These are phyloP conservation scores for Malassezia furfur DNA, from an alignment of 1,284 basidiomycete species.

Conservation along the genomic window DNA sequence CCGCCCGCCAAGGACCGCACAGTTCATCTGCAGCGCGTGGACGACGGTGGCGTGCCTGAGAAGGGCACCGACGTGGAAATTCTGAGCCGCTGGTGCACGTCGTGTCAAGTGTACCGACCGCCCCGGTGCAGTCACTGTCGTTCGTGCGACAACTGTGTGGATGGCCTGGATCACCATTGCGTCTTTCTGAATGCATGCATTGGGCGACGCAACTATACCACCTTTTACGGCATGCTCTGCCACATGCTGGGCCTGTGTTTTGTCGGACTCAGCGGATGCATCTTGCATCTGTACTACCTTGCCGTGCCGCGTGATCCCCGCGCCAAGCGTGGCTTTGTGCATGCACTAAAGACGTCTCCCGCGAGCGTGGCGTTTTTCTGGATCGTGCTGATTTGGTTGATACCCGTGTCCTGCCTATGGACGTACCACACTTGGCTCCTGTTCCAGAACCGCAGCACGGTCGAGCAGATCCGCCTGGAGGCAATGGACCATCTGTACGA, in stretches of 20 bases:
- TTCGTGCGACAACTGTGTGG: slow-evolving; percentile 47
- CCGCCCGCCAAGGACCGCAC: slow-evolving; percentile 23
- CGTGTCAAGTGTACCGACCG: slow-evolving; percentile 43
- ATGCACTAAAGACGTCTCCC: slow-evolving; percentile 27
- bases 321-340: slow-evolving; percentile 17
- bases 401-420: slow-evolving; percentile 30
- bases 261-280: slow-evolving; percentile 14
- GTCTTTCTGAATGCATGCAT: slow-evolving; percentile 48
- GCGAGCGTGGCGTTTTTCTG: slow-evolving; percentile 36
- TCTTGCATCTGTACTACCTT: slow-evolving; percentile 21
- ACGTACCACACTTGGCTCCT: slow-evolving; percentile 39
- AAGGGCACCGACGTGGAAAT: slow-evolving; percentile 19
- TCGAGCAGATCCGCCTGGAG: slow-evolving; percentile 46
- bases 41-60: slow-evolving; percentile 7
- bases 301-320: slow-evolving; percentile 12
- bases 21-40: slow-evolving; percentile 24
- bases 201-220: slow-evolving; percentile 44
- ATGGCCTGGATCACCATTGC: slow-evolving; percentile 48
- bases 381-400: slow-evolving; percentile 21
- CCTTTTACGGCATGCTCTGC: slow-evolving; percentile 40
- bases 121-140: slow-evolving; percentile 45
- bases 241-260: slow-evolving; percentile 7
- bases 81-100: slow-evolving; percentile 44
- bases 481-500: slow-evolving; percentile 29
- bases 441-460: slow-evolving; percentile 37